Evolutionary conservation across 169 alveolate genomes (phyloP).

Genomic region (Cryptosporidium sp.): DNA sequence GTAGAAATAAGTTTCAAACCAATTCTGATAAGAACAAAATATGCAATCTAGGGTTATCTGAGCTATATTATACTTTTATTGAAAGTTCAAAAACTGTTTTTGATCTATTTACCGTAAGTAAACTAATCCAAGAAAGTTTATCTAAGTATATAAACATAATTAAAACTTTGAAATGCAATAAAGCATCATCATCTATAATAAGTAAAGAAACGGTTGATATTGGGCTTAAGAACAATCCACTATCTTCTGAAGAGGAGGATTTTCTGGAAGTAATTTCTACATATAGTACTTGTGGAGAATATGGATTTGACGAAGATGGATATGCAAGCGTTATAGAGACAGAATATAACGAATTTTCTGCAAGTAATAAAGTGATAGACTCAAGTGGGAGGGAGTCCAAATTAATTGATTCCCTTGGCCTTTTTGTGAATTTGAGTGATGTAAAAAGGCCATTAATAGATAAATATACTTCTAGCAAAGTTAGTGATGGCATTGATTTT

Average conservation of each 20-base stretch:
- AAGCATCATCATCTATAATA: background rate
- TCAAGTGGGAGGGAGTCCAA: background rate
- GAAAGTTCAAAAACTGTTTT: conserved; percentile 5
- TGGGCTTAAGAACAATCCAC: background rate
- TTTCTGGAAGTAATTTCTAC: background rate
- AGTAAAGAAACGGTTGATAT: background rate
- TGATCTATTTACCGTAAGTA: conserved; percentile 42
- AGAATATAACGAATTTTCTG: background rate
- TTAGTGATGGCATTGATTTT: background rate
- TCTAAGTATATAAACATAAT: background rate
- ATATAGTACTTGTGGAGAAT: conserved; percentile 38
- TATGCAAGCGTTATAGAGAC: conserved; percentile 29
- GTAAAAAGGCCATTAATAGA: conserved; percentile 9
- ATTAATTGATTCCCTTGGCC: conserved; percentile 21
- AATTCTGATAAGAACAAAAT: background rate
- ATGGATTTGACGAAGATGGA: conserved; percentile 47
- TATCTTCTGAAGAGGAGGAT: background rate
- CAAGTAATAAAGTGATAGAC: background rate
- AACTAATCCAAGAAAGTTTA: conserved; percentile 49
- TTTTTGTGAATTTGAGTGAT: conserved; percentile 39
- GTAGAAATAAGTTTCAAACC: background rate
- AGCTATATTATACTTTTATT: conserved; percentile 19
- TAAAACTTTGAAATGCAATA: background rate
- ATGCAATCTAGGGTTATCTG: conserved; percentile 10
- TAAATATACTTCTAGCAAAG: background rate